These are phyloP conservation scores for Meyerozyma athensensis DNA, from an alignment of 1,139 yeast species.

Conservation along the genomic window DNA sequence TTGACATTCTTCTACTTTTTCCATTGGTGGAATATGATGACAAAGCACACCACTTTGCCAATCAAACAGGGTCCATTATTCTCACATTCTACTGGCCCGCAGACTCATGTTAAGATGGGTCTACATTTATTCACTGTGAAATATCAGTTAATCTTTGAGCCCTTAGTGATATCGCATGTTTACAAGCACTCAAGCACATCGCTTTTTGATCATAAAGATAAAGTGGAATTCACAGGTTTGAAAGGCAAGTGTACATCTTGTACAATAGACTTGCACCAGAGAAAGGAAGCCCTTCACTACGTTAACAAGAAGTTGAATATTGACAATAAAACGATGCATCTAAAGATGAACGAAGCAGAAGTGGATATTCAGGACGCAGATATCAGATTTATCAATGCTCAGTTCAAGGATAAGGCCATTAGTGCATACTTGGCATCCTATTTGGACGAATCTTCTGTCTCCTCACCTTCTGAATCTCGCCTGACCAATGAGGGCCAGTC, in stretches of 20 bases:
- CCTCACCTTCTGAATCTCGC: neutral
- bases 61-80: conserved; percentile 70
- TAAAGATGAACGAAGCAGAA: conserved; percentile 76
- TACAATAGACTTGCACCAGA: conserved; percentile 77
- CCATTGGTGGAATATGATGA: conserved; percentile 79
- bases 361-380: conserved; percentile 69
- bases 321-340: conserved; percentile 46
- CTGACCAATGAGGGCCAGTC: conserved; percentile 1
- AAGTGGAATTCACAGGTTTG: conserved; percentile 67
- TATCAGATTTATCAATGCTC: conserved; percentile 64
- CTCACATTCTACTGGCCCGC: conserved; percentile 20
- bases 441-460: conserved; percentile 19
- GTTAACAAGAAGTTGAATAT: conserved; percentile 54
- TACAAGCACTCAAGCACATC: conserved; percentile 54
- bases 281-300: conserved; percentile 64
- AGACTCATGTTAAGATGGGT: conserved; percentile 59
- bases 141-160: conserved; percentile 69
- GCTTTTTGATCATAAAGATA: conserved; percentile 38
- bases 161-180: conserved; percentile 69
- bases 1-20: conserved; percentile 62
- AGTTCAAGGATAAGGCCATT: conserved; percentile 54
- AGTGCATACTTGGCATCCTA: conserved; percentile 45
- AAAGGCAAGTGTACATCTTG: conserved; percentile 69
- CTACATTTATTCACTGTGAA: conserved; percentile 75
- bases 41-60: conserved; percentile 69